These are phyloP conservation scores for Penicillium daleae DNA, from an alignment of 495 filamentous ascomycete species.

Conservation along the genomic window DNA sequence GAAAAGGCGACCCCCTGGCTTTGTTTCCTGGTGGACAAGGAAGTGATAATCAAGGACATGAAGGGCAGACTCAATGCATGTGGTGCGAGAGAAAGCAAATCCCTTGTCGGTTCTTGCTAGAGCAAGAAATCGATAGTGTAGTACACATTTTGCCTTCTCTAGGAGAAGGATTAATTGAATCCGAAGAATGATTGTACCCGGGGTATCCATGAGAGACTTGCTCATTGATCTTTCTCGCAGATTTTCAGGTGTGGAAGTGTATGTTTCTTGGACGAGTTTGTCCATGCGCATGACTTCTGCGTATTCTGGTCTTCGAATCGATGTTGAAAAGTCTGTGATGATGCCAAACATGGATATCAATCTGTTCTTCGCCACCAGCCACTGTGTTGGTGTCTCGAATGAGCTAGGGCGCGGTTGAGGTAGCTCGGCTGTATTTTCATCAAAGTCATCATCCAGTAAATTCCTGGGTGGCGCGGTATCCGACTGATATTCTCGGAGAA, in stretches of 20 bases:
- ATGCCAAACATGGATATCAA: constrained; percentile 46
- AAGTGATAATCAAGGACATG: constrained; percentile 33
- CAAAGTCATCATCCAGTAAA: constrained; percentile 35
- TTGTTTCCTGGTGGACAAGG: constrained; percentile 34
- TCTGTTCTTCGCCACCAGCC: constrained; percentile 44
- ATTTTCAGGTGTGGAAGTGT: constrained; percentile 34
- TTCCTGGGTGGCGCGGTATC: constrained; percentile 45
- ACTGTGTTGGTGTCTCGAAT: constrained; percentile 41
- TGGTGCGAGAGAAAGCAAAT: constrained; percentile 37
- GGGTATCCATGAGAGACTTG: constrained; percentile 42
- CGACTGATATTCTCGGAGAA: constrained; percentile 33
- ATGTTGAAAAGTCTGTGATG: constrained; percentile 46
- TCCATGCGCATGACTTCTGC: constrained; percentile 46
- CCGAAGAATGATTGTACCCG: constrained; percentile 42
- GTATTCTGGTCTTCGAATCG: constrained; percentile 34
- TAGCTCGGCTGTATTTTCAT: constrained; percentile 28
- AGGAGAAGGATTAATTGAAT: constrained; percentile 46
- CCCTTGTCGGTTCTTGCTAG: constrained; percentile 32
- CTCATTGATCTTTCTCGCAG: constrained; percentile 40
- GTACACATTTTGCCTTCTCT: constrained; percentile 45
- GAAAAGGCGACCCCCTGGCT: constrained; percentile 35
- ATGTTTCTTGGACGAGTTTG: constrained; percentile 36
- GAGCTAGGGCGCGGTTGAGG: constrained; percentile 30
- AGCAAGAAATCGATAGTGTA: constrained; percentile 47
- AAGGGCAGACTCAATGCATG: constrained; percentile 46